A percentile compares a stretch with the other conserved stretches of the same genome.
phyloP scores from a whole-genome alignment of 306 rosid genomes.

The Quercus mongolica region DNA sequence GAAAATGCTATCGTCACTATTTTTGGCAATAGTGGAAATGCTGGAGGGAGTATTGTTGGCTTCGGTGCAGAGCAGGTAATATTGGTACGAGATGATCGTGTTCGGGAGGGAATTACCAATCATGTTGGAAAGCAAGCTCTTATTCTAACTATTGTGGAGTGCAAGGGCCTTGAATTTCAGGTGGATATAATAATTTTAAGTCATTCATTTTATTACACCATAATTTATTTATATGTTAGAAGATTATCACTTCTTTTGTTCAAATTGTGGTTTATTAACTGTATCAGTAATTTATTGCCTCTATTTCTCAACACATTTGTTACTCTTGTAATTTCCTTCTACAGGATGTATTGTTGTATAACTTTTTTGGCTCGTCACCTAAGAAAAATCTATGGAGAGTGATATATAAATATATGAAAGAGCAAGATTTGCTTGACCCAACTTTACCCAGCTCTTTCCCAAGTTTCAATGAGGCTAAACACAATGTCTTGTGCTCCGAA shows the following conservation, averaged over 20 bases:
- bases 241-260: not conserved
- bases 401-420: constrained; percentile 58
- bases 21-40: constrained; percentile 52
- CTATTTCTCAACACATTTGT: not conserved
- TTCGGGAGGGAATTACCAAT: constrained; percentile 37
- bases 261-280: not conserved
- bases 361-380: constrained; percentile 70
- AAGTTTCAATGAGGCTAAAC: constrained; percentile 48
- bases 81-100: constrained; percentile 66
- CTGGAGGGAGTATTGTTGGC: constrained; percentile 47
- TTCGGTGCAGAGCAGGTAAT: constrained; percentile 86
- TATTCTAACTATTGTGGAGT: constrained; percentile 66
- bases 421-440: constrained; percentile 49
- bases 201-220: not conserved
- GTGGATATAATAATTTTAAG: constrained; percentile 18
- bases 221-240: not conserved
- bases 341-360: constrained; percentile 71
- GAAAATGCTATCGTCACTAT: constrained; percentile 63
- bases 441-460: constrained; percentile 18
- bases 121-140: constrained; percentile 74
- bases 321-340: not conserved
- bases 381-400: constrained; percentile 66
- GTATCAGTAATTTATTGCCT: not conserved
- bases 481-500: constrained; percentile 69
- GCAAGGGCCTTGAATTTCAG: constrained; percentile 94